Conservation (phyloP, 495 filamentous ascomycete genomes). For the Penicillium pancosmium region DNA sequence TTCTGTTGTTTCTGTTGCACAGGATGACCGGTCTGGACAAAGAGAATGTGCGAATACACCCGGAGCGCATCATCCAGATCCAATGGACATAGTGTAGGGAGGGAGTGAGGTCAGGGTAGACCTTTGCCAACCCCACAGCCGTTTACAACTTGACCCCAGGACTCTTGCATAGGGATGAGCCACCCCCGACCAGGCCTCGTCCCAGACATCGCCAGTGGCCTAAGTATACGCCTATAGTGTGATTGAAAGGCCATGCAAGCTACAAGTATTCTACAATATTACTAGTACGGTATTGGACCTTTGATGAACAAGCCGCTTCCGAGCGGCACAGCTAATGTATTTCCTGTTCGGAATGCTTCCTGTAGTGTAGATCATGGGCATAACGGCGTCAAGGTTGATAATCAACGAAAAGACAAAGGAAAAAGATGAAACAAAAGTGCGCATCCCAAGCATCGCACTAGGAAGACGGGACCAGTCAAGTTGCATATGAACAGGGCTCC, state of each 20-base stretch:
- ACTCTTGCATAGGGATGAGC: no score
- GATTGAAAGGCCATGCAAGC: background rate
- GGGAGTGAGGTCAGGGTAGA: background rate
- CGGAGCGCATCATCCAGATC: constrained; percentile 5
- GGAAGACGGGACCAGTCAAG: background rate
- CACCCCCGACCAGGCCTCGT: no score
- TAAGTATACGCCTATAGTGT: no score
- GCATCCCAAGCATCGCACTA: background rate
- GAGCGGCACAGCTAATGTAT: constrained; percentile 27
- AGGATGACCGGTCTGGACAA: background rate
- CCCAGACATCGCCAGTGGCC: no score
- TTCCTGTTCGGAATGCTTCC: constrained; percentile 24
- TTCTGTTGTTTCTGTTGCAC: background rate
- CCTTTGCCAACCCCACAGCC: background rate
- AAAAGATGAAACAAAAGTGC: background rate
- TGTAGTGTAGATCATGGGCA: constrained; percentile 29
- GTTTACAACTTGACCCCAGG: no score
- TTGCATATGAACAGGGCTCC: background rate
- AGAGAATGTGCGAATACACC: background rate
- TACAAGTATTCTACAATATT: background rate
- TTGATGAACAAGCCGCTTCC: constrained; percentile 23
- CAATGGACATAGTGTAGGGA: background rate
- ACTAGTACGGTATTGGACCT: background rate
- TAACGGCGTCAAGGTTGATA: constrained; percentile 28
- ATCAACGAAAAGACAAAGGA: constrained; percentile 3